Percentiles rank a stretch among this genome's conserved stretches.
Evolutionary conservation across 495 filamentous ascomycete genomes (phyloP).

Genomic region (Penicillium diatomitis): DNA sequence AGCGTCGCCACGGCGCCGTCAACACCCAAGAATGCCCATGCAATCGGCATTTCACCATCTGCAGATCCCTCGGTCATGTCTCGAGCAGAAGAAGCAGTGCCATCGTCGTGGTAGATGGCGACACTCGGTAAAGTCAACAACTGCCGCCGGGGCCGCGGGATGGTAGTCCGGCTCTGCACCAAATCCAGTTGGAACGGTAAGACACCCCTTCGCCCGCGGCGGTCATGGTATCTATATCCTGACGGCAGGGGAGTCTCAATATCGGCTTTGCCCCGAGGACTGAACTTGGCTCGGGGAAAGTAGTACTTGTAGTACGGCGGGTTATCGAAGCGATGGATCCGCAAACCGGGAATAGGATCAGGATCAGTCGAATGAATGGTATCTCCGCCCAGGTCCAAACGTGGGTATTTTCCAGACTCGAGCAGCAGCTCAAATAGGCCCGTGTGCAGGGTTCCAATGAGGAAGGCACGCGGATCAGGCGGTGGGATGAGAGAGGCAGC

Average conservation of each 20-base stretch:
- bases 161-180: constrained; percentile 31
- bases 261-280: background rate
- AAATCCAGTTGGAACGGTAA: constrained; percentile 22
- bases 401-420: constrained; percentile 4
- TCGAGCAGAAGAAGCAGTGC: background rate
- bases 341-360: constrained; percentile 9
- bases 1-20: constrained; percentile 41
- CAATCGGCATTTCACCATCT: constrained; percentile 26
- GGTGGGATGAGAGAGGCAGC: constrained; percentile 16
- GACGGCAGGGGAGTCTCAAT: constrained; percentile 13
- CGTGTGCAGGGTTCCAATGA: constrained; percentile 28
- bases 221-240: constrained; percentile 25
- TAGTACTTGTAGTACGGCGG: constrained; percentile 29
- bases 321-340: constrained; percentile 27
- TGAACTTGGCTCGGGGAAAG: constrained; percentile 13
- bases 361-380: background rate
- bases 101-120: constrained; percentile 21
- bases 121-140: constrained; percentile 24
- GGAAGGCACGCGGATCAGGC: constrained; percentile 23
- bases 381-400: background rate
- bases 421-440: constrained; percentile 19
- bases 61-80: background rate
- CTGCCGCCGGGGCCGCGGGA: constrained; percentile 23
- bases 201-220: constrained; percentile 15
- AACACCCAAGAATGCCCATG: constrained; percentile 35